A percentile compares a stretch with the other conserved stretches of the same genome.
phyloP scores from a whole-genome alignment of 306 rosid genomes.

The Clitoria ternatea region DNA sequence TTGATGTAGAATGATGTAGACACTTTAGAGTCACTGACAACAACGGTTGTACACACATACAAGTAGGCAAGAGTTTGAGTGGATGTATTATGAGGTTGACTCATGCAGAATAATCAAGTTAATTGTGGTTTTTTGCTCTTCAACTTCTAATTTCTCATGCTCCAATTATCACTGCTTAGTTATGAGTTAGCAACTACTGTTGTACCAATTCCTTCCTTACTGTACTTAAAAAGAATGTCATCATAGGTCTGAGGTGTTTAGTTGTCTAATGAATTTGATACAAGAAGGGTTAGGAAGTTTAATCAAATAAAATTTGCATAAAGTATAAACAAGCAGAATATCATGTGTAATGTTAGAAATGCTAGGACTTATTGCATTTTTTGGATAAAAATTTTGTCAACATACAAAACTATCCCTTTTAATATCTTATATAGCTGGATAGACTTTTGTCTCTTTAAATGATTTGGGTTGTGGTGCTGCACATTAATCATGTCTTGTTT shows the following conservation, averaged over 20 bases:
- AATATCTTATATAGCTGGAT: neutral
- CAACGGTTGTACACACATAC: slow-evolving; percentile 26
- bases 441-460: neutral
- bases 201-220: neutral
- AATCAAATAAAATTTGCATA: neutral
- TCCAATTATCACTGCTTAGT: neutral
- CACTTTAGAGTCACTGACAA: slow-evolving; percentile 21
- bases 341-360: neutral
- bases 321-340: neutral
- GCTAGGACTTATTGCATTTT: neutral
- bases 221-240: neutral
- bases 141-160: slow-evolving; percentile 10
- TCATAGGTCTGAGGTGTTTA: neutral
- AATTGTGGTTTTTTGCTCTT: slow-evolving; percentile 19
- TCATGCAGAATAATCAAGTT: slow-evolving; percentile 18
- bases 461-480: neutral
- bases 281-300: neutral
- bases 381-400: neutral
- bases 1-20: slow-evolving; percentile 38
- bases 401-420: neutral
- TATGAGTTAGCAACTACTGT: slow-evolving; percentile 6
- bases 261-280: neutral
- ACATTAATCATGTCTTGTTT: neutral
- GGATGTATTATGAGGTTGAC: slow-evolving; percentile 24
- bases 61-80: slow-evolving; percentile 20